Percentiles rank a stretch among this genome's conserved stretches.
Evolutionary conservation across 306 rosid species (phyloP).

Genomic region (Crotalaria pallida): DNA sequence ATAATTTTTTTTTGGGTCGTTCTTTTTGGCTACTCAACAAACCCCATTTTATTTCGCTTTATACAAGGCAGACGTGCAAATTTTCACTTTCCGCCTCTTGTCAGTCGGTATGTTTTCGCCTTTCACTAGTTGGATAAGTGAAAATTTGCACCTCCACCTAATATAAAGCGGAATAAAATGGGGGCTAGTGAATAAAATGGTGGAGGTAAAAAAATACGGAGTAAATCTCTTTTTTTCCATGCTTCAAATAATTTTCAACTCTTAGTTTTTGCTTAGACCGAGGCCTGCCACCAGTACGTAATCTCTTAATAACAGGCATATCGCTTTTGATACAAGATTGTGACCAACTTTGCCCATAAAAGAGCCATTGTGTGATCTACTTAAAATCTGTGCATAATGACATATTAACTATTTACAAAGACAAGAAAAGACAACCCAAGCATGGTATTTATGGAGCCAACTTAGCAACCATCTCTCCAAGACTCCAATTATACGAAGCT

Average conservation of each 20-base stretch:
- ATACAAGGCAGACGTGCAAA: no score
- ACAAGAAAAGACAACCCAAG: background rate
- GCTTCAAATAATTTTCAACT: background rate
- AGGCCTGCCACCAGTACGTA: constrained; percentile 1
- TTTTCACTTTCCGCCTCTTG: no score
- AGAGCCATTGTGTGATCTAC: background rate
- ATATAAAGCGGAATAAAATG: no score
- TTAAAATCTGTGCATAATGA: constrained; percentile 3
- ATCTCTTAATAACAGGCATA: constrained; percentile 15
- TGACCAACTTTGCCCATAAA: constrained; percentile 23
- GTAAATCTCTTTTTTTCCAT: no score
- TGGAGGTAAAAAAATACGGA: no score
- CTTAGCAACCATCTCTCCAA: constrained; percentile 15
- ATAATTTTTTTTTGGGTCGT: no score
- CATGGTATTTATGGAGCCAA: constrained; percentile 37
- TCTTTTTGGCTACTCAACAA: no score
- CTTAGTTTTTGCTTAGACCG: background rate
- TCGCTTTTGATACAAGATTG: constrained; percentile 26
- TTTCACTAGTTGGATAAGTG: no score
- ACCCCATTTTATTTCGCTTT: no score
- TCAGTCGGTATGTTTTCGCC: no score
- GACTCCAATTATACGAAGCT: constrained; percentile 26
- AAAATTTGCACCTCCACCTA: no score
- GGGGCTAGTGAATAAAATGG: no score
- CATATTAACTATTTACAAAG: constrained; percentile 11